Evolutionary conservation across 352 stramenopile species (phyloP), one percentile per base, ranked within the genome.

Genomic region (Saprolegnia parasitica): DNA sequence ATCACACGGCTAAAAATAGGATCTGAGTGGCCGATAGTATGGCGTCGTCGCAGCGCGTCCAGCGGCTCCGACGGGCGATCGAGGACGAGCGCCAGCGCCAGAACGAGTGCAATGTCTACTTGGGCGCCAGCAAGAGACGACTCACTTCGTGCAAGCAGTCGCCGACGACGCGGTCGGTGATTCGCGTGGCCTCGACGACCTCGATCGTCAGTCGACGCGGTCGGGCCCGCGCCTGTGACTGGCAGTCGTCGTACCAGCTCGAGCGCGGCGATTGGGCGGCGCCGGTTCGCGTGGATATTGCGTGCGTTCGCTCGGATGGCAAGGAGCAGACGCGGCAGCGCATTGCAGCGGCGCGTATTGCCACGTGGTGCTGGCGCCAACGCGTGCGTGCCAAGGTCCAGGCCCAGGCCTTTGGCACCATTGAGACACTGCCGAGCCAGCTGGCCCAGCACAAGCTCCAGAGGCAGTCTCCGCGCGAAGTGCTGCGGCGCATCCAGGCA

Each of bases 201-300:
- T 65, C 4, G 24, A 65, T 50, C 5, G 29, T 35, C 29, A 35
- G 29, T 35, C 29, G 29, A 35, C 29, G 29, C 3, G 13, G 52
- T 60, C 24, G 24, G 16, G 16, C 24, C 24, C 8, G 52, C 24
- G n/a, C 52, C 35, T 4, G 52, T 24, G 52, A 60, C 42, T 60
- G 52, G 52, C 52, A 60, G 35, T 60, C 52, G 13, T n/a, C 11
- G 13, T 60, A 60, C 35, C 52, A 60, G 20, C 52, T 60, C 20
- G 52, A 60, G 35, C 46, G 63, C 18, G 63, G 63, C 5, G 63
- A 70, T 21, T 70, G 63, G 63, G 47, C 18, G 9, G 23, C 63
- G 5, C 46, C 63, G 2, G 63, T 70, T 5, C 20, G 45, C 5
- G 63, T 70, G 13, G n/a, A 50, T 21, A 37, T 70, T 18, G 47